phyloP scores from a whole-genome alignment of 1,139 yeast species.

The Nakaseomyces uthaithaninus region DNA sequence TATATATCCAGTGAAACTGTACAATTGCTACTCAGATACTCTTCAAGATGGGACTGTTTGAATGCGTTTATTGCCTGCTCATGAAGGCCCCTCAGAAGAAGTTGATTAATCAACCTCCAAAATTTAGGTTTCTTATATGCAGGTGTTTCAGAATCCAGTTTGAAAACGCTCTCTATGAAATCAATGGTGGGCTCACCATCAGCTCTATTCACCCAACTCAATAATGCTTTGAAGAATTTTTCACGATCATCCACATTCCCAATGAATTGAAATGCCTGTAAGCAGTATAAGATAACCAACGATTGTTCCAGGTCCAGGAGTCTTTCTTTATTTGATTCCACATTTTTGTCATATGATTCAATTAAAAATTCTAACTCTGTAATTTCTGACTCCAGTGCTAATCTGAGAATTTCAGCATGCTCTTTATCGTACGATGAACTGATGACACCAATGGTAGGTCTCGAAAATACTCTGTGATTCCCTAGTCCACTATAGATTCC shows the following conservation, averaged over 20 bases:
- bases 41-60: constrained; percentile 33
- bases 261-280: constrained; percentile 47
- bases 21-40: constrained; percentile 18
- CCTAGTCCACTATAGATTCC: constrained; percentile 35
- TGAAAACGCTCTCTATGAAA: constrained; percentile 32
- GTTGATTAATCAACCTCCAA: constrained; percentile 56
- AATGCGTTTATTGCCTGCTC: constrained; percentile 45
- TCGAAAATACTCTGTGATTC: constrained; percentile 33
- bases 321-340: constrained; percentile 18
- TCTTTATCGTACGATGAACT: constrained; percentile 29
- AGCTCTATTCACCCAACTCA: constrained; percentile 59
- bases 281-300: constrained; percentile 47
- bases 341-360: constrained; percentile 13
- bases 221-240: constrained; percentile 27
- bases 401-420: constrained; percentile 31
- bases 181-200: constrained; percentile 52
- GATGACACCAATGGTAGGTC: constrained; percentile 35
- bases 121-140: constrained; percentile 36
- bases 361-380: constrained; percentile 33
- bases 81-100: constrained; percentile 56
- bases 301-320: constrained; percentile 42
- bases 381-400: constrained; percentile 32
- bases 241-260: constrained; percentile 36
- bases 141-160: constrained; percentile 4
- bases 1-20: constrained; percentile 34